These are phyloP conservation scores for Cryphonectria nitschkei DNA, from an alignment of 2,329 filamentous ascomycete species.

Conservation along the genomic window DNA sequence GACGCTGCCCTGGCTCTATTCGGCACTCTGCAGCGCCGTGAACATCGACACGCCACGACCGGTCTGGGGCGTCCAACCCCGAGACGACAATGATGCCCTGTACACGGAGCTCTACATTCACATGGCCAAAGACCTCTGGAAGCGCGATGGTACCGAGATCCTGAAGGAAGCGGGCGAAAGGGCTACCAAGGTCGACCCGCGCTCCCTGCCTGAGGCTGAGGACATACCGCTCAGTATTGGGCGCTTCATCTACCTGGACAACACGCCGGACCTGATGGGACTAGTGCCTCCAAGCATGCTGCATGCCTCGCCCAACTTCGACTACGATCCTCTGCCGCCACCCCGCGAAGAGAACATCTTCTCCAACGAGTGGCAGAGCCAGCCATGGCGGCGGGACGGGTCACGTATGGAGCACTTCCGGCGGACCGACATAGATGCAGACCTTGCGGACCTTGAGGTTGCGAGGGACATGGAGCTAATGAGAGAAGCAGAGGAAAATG, in stretches of 20 bases:
- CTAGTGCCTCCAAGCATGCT: conserved; percentile 70
- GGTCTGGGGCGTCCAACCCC: conserved; percentile 79
- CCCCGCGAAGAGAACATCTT: conserved; percentile 57
- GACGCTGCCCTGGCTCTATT: conserved; percentile 82
- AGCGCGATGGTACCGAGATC: conserved; percentile 66
- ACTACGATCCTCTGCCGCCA: conserved; percentile 84
- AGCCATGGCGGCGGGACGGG: conserved; percentile 44
- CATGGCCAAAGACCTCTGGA: conserved; percentile 83
- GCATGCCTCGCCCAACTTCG: conserved; percentile 66
- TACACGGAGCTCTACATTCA: conserved; percentile 76
- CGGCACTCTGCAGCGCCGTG: conserved; percentile 77
- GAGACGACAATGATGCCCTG: conserved; percentile 67
- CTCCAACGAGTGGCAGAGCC: conserved; percentile 45
- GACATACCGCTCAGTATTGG: conserved; percentile 58
- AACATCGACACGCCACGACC: conserved; percentile 76
- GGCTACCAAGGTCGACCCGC: conserved; percentile 47
- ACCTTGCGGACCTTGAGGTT: conserved; percentile 8
- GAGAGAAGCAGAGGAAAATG: not conserved
- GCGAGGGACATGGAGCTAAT: conserved; percentile 13
- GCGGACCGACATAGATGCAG: conserved; percentile 11
- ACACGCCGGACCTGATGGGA: conserved; percentile 71
- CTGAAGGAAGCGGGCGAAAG: conserved; percentile 71
- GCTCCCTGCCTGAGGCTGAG: conserved; percentile 42
- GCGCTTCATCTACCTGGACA: conserved; percentile 78
- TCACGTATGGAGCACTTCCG: conserved; percentile 1